A percentile compares a stretch with the other conserved stretches of the same genome.
Conservation (phyloP, 2,329 filamentous ascomycete species). For the Fusarium pseudonygamai region DNA sequence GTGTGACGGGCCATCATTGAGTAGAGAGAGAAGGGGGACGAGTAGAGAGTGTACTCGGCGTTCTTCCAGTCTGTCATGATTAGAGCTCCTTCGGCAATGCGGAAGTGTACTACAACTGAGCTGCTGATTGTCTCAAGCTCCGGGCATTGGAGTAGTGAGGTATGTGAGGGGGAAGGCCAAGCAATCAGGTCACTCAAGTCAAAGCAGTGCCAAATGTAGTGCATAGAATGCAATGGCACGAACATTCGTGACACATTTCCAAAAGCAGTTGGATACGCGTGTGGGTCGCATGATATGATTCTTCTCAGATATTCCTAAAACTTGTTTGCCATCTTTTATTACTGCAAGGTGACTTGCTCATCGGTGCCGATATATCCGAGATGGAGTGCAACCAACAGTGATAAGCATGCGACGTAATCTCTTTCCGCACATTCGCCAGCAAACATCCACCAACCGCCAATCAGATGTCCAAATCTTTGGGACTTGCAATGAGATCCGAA, state of each 20-base stretch:
- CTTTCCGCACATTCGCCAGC: neutral
- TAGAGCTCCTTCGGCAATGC: neutral
- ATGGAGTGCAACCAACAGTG: neutral
- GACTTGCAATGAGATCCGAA: neutral
- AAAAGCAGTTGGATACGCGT: neutral
- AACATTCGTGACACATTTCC: neutral
- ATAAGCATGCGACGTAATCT: neutral
- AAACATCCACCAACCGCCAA: neutral
- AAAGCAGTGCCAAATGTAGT: neutral
- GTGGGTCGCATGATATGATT: neutral
- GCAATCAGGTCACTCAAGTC: neutral
- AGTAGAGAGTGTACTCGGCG: conserved; percentile 26
- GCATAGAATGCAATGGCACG: no score
- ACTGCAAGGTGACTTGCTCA: neutral
- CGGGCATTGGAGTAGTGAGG: neutral
- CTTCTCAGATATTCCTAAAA: neutral
- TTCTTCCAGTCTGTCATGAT: conserved; percentile 4
- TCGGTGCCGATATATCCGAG: neutral
- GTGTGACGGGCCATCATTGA: conserved; percentile 27
- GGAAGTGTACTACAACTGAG: neutral
- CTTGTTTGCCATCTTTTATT: neutral
- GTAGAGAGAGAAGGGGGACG: conserved; percentile 20
- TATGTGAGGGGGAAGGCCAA: neutral
- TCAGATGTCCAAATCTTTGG: neutral
- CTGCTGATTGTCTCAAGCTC: neutral